These are phyloP conservation scores for Cyberlindnera veronae DNA, from an alignment of 805 yeast species.

Conservation along the genomic window DNA sequence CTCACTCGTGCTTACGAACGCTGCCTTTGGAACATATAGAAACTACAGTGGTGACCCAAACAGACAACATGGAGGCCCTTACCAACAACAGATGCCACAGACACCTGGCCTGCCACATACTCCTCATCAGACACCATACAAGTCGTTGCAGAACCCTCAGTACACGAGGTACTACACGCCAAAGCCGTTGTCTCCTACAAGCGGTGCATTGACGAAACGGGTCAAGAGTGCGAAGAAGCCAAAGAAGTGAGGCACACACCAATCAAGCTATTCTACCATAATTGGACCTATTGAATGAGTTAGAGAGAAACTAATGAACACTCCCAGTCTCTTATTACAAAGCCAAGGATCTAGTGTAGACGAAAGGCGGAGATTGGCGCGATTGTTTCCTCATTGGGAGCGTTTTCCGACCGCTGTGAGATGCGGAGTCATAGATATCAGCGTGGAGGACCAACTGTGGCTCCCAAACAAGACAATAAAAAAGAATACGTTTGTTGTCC, in stretches of 20 bases:
- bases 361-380: no score
- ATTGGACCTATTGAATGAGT: no score
- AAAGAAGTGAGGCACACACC: slow-evolving; percentile 13
- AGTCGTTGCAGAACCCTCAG: slow-evolving; percentile 21
- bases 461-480: no score
- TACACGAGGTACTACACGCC: slow-evolving; percentile 25
- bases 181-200: slow-evolving; percentile 19
- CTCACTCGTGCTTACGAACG: slow-evolving; percentile 47
- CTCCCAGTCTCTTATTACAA: no score
- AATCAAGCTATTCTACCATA: no score
- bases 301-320: no score
- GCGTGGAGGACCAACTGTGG: no score
- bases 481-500: no score
- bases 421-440: no score
- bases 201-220: slow-evolving; percentile 20
- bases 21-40: slow-evolving; percentile 44
- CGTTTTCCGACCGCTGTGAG: no score
- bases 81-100: slow-evolving; percentile 15
- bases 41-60: slow-evolving; percentile 22
- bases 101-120: slow-evolving; percentile 20
- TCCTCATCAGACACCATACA: slow-evolving; percentile 22
- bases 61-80: slow-evolving; percentile 2
- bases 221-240: slow-evolving; percentile 17
- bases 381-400: no score
- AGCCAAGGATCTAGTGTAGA: no score